phyloP scores from a whole-genome alignment of 495 filamentous ascomycete genomes.

The Xylaria nigripes region DNA sequence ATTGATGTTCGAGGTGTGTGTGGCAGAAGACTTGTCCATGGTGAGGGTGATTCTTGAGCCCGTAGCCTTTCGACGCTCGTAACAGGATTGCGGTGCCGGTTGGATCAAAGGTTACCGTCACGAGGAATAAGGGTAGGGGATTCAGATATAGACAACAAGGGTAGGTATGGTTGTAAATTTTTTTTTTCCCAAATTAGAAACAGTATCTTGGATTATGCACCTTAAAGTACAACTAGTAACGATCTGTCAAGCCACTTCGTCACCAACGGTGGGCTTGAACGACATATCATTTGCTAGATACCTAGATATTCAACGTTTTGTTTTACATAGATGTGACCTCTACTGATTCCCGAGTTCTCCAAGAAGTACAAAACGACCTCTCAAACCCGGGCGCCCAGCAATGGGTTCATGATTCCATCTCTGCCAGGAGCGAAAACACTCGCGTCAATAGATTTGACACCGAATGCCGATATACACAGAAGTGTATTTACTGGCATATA shows the following conservation, averaged over 20 bases:
- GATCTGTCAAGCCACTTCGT: too few relatives aligned
- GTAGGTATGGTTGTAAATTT: too few relatives aligned
- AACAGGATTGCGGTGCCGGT: too few relatives aligned
- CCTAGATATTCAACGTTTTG: too few relatives aligned
- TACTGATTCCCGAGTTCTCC: constrained; percentile 43
- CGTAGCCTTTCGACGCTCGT: too few relatives aligned
- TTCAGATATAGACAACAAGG: too few relatives aligned
- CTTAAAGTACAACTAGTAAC: too few relatives aligned
- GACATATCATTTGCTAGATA: constrained; percentile 1
- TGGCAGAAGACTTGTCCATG: too few relatives aligned
- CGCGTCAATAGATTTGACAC: constrained; percentile 26
- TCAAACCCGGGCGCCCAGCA: constrained; percentile 44
- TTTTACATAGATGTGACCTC: constrained; percentile 44
- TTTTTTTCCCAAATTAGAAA: constrained; percentile 10
- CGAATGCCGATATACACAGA: constrained; percentile 33
- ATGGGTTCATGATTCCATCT: constrained; percentile 33
- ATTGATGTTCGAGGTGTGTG: too few relatives aligned
- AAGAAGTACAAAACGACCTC: constrained; percentile 38
- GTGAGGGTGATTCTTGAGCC: too few relatives aligned
- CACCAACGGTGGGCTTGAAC: not conserved
- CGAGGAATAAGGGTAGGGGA: too few relatives aligned
- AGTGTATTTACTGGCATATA: constrained; percentile 25
- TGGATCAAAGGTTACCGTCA: too few relatives aligned
- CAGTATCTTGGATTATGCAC: not conserved
- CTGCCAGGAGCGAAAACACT: constrained; percentile 38